phyloP scores from a whole-genome alignment of 441 rosid genomes.

The Adansonia gregorii region DNA sequence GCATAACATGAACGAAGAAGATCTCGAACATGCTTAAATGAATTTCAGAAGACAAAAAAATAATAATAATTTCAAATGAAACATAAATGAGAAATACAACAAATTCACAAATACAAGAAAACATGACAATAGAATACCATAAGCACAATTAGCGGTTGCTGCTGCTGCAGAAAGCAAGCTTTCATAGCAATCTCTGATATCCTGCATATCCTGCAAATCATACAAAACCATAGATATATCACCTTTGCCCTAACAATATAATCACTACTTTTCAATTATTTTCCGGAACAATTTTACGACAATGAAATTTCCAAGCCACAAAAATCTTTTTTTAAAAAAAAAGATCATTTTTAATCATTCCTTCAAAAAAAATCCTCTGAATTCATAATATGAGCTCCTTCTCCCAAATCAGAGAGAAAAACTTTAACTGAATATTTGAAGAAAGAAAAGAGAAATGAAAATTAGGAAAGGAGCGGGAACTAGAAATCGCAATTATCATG shows the following conservation, averaged over 20 bases:
- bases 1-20: neutral
- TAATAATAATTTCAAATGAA: neutral
- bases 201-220: constrained; percentile 53
- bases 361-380: no score
- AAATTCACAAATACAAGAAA: neutral
- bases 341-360: no score
- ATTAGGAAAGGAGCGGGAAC: neutral
- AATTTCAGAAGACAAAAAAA: neutral
- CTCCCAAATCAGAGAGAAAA: constrained; percentile 1
- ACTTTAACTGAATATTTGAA: constrained; percentile 8
- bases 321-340: no score
- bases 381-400: neutral
- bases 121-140: constrained; percentile 42
- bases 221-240: neutral
- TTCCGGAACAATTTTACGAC: neutral
- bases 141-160: constrained; percentile 64
- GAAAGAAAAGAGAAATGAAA: constrained; percentile 9
- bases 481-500: constrained; percentile 3
- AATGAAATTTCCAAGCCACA: neutral
- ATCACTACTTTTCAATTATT: neutral
- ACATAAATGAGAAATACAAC: neutral
- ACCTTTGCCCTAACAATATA: neutral
- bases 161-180: constrained; percentile 75
- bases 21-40: neutral
- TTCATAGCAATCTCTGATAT: constrained; percentile 76